phyloP scores from a whole-genome alignment of 192 early-diverging fungal species.

The Funneliformis mosseae region DNA sequence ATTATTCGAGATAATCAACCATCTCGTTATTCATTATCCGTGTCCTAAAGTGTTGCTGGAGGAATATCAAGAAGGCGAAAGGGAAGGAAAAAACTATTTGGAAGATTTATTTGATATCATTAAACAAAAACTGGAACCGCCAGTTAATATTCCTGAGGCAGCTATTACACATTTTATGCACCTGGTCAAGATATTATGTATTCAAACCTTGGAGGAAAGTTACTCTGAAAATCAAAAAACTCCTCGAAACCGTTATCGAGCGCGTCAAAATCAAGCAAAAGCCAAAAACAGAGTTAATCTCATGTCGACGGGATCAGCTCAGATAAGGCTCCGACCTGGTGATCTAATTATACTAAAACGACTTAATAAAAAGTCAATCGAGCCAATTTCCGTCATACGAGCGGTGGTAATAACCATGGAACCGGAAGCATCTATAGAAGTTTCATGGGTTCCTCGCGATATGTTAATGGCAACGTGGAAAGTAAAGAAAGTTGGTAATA shows the following conservation, averaged over 20 bases:
- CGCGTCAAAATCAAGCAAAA: background rate
- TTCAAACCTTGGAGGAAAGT: background rate
- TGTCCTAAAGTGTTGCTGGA: background rate
- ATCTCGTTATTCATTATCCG: background rate
- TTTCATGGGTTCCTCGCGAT: conserved; percentile 4
- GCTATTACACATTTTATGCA: background rate
- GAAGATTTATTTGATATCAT: background rate
- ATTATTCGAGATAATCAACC: background rate
- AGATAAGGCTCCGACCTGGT: background rate
- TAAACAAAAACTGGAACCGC: background rate
- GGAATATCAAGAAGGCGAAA: too few species aligned
- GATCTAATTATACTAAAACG: background rate
- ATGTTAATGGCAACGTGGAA: background rate
- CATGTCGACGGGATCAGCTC: background rate
- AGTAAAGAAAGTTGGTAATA: background rate
- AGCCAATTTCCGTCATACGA: background rate
- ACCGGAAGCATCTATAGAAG: background rate
- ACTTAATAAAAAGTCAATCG: background rate
- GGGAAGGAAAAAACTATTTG: background rate
- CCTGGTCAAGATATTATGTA: background rate
- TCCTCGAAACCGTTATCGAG: background rate
- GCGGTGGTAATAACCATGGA: background rate
- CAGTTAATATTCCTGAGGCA: background rate
- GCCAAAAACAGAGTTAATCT: background rate
- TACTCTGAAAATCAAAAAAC: background rate